Conservation (phyloP, 2,329 filamentous ascomycete genomes). For the Sclerotinia borealis region DNA sequence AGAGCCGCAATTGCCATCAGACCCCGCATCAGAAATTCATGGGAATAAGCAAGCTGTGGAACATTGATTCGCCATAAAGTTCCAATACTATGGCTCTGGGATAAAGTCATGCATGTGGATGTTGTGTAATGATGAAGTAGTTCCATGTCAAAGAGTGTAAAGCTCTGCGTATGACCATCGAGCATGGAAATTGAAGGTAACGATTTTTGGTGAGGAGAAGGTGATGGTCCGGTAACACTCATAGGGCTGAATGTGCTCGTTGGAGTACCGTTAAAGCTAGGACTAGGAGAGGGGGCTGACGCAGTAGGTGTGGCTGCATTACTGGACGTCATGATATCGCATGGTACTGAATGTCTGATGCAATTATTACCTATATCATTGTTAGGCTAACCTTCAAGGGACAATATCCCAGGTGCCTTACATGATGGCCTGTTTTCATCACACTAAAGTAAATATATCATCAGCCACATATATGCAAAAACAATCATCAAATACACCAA, state of each 20-base stretch:
- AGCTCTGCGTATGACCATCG: not conserved
- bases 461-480: not conserved
- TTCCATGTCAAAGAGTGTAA: slow-evolving; percentile 40
- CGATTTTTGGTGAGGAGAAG: not conserved
- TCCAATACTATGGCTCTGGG: slow-evolving; percentile 37
- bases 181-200: slow-evolving; percentile 1
- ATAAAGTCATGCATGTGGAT: slow-evolving; percentile 43
- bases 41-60: slow-evolving; percentile 41
- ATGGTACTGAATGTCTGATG: slow-evolving; percentile 36
- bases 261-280: not conserved
- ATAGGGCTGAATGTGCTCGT: slow-evolving; percentile 5
- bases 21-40: slow-evolving; percentile 43
- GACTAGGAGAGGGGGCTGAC: not conserved
- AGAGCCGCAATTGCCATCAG: slow-evolving; percentile 45
- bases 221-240: not conserved
- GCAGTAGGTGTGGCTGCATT: not conserved
- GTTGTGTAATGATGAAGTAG: slow-evolving; percentile 48
- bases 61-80: slow-evolving; percentile 42
- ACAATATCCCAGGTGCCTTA: not conserved
- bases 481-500: not conserved
- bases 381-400: not conserved
- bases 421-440: slow-evolving; percentile 38
- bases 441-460: slow-evolving; percentile 30
- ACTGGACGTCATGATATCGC: slow-evolving; percentile 25
- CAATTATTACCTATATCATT: slow-evolving; percentile 31